phyloP scores from a whole-genome alignment of 2,329 filamentous ascomycete species.

The Xylariaceae sp. region DNA sequence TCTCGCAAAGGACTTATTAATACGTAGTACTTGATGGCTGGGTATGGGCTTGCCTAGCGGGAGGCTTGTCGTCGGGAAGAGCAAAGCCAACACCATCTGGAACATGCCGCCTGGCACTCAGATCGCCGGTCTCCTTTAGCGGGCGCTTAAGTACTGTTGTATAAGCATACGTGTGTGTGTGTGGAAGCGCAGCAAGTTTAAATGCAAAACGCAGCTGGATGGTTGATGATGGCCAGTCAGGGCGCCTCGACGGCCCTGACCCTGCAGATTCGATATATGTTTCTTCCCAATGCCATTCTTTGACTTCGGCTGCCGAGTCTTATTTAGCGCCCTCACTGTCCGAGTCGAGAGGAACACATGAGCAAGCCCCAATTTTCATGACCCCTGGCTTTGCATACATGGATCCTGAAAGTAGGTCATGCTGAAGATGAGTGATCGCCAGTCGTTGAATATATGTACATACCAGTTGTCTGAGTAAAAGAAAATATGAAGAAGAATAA shows the following conservation, averaged over 20 bases:
- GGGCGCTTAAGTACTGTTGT: background rate
- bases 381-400: slow-evolving; percentile 24
- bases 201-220: slow-evolving; percentile 14
- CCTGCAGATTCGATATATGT: slow-evolving; percentile 24
- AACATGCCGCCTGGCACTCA: background rate
- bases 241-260: slow-evolving; percentile 6
- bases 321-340: slow-evolving; percentile 28
- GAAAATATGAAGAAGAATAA: background rate
- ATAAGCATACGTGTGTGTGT: background rate
- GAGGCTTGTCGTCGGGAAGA: background rate
- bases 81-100: background rate
- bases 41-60: background rate
- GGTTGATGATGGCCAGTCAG: slow-evolving; percentile 8
- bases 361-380: slow-evolving; percentile 28
- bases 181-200: slow-evolving; percentile 9
- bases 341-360: slow-evolving; percentile 26
- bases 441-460: slow-evolving; percentile 11
- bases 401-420: slow-evolving; percentile 19
- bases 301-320: slow-evolving; percentile 28
- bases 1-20: background rate
- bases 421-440: slow-evolving; percentile 20
- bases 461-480: slow-evolving; percentile 10
- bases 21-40: background rate
- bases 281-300: slow-evolving; percentile 5
- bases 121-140: background rate